Evolutionary conservation across 176 grass and related monocot species (phyloP).

Genomic region (Carex kokanica): DNA sequence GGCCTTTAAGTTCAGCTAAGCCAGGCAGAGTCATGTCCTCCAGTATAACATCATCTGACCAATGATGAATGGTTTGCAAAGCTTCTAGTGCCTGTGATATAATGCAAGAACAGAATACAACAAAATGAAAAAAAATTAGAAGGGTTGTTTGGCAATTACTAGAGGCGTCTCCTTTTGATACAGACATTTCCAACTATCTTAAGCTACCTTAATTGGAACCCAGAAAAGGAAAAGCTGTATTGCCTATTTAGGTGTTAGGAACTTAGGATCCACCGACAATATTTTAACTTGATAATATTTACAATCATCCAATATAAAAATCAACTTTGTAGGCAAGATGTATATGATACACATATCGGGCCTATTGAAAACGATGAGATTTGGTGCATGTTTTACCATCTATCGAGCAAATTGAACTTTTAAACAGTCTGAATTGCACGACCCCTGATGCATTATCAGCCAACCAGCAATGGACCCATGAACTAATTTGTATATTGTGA

Average conservation of each 20-base stretch:
- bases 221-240: neutral
- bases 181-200: neutral
- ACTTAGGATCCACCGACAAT: neutral
- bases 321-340: neutral
- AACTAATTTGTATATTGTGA: slow-evolving; percentile 16
- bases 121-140: neutral
- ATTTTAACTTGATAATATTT: neutral
- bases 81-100: slow-evolving; percentile 42
- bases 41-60: slow-evolving; percentile 61
- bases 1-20: slow-evolving; percentile 92
- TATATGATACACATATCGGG: neutral
- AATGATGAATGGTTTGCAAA: slow-evolving; percentile 69
- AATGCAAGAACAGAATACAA: neutral
- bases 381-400: neutral
- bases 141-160: neutral
- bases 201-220: neutral
- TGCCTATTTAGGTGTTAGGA: neutral
- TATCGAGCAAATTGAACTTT: neutral
- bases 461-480: neutral
- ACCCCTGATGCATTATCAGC: neutral
- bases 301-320: neutral
- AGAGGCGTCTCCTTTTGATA: neutral
- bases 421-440: neutral
- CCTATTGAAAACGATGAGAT: neutral
- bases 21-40: slow-evolving; percentile 93